These are phyloP conservation scores for Plasmodium billcollinsi DNA, from an alignment of 169 alveolate genomes.

Conservation along the genomic window DNA sequence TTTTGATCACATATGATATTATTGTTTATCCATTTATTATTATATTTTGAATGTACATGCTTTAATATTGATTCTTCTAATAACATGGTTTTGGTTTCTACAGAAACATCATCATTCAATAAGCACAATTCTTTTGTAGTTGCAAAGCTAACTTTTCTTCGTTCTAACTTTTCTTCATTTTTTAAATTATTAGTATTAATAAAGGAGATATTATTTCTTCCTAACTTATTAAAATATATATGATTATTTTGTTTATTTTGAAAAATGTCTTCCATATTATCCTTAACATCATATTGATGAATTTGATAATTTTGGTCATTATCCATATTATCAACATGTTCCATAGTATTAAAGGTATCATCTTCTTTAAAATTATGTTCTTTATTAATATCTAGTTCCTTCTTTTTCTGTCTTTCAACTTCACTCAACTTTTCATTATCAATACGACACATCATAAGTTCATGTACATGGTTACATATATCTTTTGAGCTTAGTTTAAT, in stretches of 20 bases:
- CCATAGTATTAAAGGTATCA: background rate
- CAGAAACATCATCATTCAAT: slow-evolving; percentile 29
- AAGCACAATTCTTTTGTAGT: slow-evolving; percentile 59
- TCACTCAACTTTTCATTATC: background rate
- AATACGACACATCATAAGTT: slow-evolving; percentile 7
- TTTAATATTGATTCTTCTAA: slow-evolving; percentile 32
- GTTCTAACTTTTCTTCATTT: slow-evolving; percentile 44
- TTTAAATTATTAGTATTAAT: background rate
- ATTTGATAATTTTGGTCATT: background rate
- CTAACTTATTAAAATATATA: background rate
- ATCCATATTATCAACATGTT: background rate
- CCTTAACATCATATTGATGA: too few relatives aligned
- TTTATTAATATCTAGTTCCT: background rate
- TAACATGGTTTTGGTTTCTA: slow-evolving; percentile 40
- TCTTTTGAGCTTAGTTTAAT: slow-evolving; percentile 32
- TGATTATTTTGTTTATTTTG: too few relatives aligned
- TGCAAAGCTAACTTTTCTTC: slow-evolving; percentile 74
- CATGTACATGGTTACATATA: slow-evolving; percentile 15
- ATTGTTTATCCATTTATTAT: background rate
- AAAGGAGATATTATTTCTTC: background rate
- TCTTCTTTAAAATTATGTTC: slow-evolving; percentile 2
- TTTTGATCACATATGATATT: background rate
- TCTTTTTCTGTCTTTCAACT: background rate
- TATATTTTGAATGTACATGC: background rate
- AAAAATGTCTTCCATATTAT: too few relatives aligned